Evolutionary conservation across 192 early-diverging fungal species (phyloP), one percentile per base, ranked within the genome.

Genomic region (Entomortierella parvispora): DNA sequence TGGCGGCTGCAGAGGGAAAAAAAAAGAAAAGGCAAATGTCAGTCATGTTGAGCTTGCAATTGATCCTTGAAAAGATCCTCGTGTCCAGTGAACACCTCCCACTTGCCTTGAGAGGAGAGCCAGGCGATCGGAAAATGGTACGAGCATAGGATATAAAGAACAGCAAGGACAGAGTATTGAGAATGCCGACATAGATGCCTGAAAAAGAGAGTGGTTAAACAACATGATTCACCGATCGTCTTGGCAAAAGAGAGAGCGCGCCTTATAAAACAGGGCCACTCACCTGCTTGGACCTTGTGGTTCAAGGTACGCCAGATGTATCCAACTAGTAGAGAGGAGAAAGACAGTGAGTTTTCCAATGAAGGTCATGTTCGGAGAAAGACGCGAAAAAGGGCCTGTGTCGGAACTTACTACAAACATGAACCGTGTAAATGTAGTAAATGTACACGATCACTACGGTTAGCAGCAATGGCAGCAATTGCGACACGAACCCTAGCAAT

Each of bases 41-140:
- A 34, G 25, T 17, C 33, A 23, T 12, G 20, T 31, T 22, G 6
- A n/a, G 15, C n/a, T 70, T 58, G 47, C 43, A 29, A 10, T 42
- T 31, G 33, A 25, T 53, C 48, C 53, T 44, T 3, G 59, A 34
- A 45, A 69, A 69, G 40, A 52, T 45, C 11, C 12, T 28, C 1
- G 15, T 11, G 32, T 4, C 17, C n/a, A 47, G 15, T 31, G 5
- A 8, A 14, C 10, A 17, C 11, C 17, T 17, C 23, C 44, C 55
- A 65, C 48, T 29, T 83, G 59, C 81, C 68, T 81, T 75, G 62
- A 72, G 54, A n/a, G 84, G 79, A n/a, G 79, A 75, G 18, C 84
- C 86, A 18, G 86, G 84, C 3, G 33, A 68, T 32, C 58, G 59
- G 42, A 54, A 66, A 6, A 87, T 61, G 37, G 81, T 75, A 28